phyloP scores from a whole-genome alignment of 768 basidiomycete genomes.

The Dendrothele bispora region DNA sequence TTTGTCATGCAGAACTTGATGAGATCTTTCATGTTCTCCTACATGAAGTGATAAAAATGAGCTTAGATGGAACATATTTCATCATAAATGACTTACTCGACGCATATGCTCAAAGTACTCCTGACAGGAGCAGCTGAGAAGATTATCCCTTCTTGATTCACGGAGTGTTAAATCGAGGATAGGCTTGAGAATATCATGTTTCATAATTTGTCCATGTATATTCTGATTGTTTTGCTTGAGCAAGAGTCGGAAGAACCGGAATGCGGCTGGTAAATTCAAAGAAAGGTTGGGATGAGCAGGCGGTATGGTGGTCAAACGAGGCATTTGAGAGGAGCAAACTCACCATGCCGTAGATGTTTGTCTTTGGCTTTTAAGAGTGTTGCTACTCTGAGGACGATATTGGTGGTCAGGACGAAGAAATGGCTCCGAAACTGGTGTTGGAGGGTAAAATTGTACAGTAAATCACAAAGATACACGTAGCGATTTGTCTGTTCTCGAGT shows the following conservation, averaged over 20 bases:
- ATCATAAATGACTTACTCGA: constrained; percentile 50
- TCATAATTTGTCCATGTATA: constrained; percentile 71
- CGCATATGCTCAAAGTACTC: constrained; percentile 94
- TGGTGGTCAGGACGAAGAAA: constrained; percentile 83
- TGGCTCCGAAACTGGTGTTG: constrained; percentile 93
- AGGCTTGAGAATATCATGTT: constrained; percentile 81
- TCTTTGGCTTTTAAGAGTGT: constrained; percentile 79
- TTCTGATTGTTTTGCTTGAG: constrained; percentile 82
- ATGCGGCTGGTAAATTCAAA: constrained; percentile 59
- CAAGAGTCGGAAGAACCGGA: constrained; percentile 88
- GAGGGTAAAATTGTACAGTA: constrained; percentile 82
- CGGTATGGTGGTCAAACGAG: constrained; percentile 3
- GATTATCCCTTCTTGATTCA: constrained; percentile 86
- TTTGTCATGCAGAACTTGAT: constrained; percentile 82
- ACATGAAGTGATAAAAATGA: background rate
- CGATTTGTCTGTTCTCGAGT: constrained; percentile 80
- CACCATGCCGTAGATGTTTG: constrained; percentile 92
- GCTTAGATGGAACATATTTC: constrained; percentile 7
- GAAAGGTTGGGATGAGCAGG: constrained; percentile 16
- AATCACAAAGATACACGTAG: constrained; percentile 86
- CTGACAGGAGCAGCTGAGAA: constrained; percentile 92
- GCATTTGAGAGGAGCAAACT: constrained; percentile 30
- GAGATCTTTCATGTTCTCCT: constrained; percentile 89
- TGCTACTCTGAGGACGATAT: constrained; percentile 72
- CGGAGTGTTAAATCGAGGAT: constrained; percentile 81